A percentile compares a stretch with the other conserved stretches of the same genome.
Conservation (phyloP, 2,329 filamentous ascomycete species). For the Lecanicillium sp. region DNA sequence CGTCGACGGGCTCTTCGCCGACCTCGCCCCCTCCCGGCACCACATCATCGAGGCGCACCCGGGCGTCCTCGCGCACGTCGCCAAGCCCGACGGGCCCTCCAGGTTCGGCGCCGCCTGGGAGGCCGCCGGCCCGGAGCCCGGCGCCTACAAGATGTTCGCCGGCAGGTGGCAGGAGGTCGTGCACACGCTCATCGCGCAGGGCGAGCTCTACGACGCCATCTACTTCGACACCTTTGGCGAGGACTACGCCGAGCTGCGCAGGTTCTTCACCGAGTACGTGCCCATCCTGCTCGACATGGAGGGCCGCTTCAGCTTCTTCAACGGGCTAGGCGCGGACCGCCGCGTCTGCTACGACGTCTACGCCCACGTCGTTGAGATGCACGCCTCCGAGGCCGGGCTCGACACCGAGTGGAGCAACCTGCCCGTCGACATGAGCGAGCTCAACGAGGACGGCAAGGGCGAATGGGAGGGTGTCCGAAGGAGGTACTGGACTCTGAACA, state of each 20-base stretch:
- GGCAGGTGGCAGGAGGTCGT: conserved; percentile 80
- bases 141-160: conserved; percentile 63
- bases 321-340: conserved; percentile 86
- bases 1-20: conserved; percentile 69
- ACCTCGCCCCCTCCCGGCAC: conserved; percentile 60
- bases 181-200: conserved; percentile 59
- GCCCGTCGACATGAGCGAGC: conserved; percentile 58
- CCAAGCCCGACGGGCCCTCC: conserved; percentile 31
- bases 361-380: conserved; percentile 84
- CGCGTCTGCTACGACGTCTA: conserved; percentile 96
- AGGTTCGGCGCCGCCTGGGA: conserved; percentile 54
- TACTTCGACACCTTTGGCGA: conserved; percentile 99
- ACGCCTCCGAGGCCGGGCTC: conserved; percentile 80
- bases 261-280: conserved; percentile 84
- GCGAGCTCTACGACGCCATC: conserved; percentile 74
- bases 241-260: conserved; percentile 76
- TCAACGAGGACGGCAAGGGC: conserved; percentile 60
- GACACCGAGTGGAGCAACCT: conserved; percentile 84
- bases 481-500: conserved; percentile 83
- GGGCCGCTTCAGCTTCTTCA: conserved; percentile 81
- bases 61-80: conserved; percentile 63
- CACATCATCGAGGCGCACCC: conserved; percentile 86
- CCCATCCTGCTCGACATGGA: conserved; percentile 67
- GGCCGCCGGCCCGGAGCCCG: conserved; percentile 48
- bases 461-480: conserved; percentile 87